Base-by-base conservation (phyloP, 108 stramenopile genomes). In the Mediolabrus comicus region DNA sequence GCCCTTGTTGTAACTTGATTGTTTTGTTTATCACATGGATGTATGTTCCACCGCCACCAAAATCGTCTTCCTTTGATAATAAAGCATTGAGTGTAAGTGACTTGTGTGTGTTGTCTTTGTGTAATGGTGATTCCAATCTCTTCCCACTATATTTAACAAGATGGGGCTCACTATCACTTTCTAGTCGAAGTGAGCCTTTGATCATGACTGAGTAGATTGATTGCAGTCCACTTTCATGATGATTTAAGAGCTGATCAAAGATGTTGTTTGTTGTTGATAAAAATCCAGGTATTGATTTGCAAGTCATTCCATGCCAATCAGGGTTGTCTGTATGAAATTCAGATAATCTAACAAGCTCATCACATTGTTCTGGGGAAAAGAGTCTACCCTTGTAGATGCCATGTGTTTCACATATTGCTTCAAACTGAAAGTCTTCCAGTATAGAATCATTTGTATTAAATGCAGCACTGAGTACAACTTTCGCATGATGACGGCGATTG, bases 41-140 rank as follows among this genome's bases (percentile, higher is more conserved):
- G 65, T 84, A 84, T 1, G 84, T 84, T 12, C 84, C 84, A 14
- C 84, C 84, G 3, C 80, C 84, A 26, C 30, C 55, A 59, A 65
- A 84, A 5, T 78, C 76, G 17, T 52, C 39, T 3, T 25, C 12
- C 25, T 41, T 63, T 17, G 75, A 69, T 5, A 84, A 67, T 33
- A 84, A 51, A 19, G 54, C 32, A 53, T 72, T 67, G 19, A 67
- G 31, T n/a, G 84, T 81, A 22, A 84, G 46, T 32, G 77, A 77
- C 13, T 32, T 53, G 41, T 69, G 71, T 8, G 62, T 62, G 9
- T 26, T 72, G 35, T 72, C 73, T 26, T 31, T 67, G 25, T 74
- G 73, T 28, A 59, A 8, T 33, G 31, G 65, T 2, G 73, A 32
- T 6, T 59, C 69, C 49, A 28, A 32, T 30, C 59, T 28, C 34